phyloP scores from a whole-genome alignment of 140 eudicot genomes.

The Bidens hawaiensis region DNA sequence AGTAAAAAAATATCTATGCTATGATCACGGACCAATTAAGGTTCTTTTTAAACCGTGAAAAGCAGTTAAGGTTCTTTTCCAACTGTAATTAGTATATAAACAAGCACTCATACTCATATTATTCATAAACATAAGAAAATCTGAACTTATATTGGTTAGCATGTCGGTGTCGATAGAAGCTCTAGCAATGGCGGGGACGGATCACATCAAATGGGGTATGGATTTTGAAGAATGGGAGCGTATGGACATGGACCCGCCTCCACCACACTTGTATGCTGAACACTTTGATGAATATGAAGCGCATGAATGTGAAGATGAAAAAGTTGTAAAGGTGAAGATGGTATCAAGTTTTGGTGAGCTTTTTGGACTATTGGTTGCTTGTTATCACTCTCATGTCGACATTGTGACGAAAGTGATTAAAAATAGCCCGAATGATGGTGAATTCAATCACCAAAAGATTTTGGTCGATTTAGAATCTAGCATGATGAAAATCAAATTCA shows the following conservation, averaged over 20 bases:
- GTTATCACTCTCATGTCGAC: background rate
- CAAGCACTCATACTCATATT: background rate
- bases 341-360: background rate
- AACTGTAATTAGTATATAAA: background rate
- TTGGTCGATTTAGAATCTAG: background rate
- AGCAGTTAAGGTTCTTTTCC: slow-evolving; percentile 1
- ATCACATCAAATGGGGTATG: slow-evolving; percentile 14
- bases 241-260: too few species aligned
- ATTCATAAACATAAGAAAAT: background rate
- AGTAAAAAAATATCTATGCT: too few species aligned
- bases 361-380: background rate
- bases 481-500: background rate
- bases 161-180: too few species aligned
- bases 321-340: too few species aligned
- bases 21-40: too few species aligned
- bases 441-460: background rate
- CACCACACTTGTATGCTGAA: slow-evolving; percentile 8
- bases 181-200: slow-evolving; percentile 37
- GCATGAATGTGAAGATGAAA: background rate
- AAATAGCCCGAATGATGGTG: background rate
- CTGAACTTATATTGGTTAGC: background rate
- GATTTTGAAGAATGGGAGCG: too few species aligned
- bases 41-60: too few species aligned
- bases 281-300: background rate
- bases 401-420: background rate